These are phyloP conservation scores for Candida taoyuanica DNA, from an alignment of 805 yeast species.

Conservation along the genomic window DNA sequence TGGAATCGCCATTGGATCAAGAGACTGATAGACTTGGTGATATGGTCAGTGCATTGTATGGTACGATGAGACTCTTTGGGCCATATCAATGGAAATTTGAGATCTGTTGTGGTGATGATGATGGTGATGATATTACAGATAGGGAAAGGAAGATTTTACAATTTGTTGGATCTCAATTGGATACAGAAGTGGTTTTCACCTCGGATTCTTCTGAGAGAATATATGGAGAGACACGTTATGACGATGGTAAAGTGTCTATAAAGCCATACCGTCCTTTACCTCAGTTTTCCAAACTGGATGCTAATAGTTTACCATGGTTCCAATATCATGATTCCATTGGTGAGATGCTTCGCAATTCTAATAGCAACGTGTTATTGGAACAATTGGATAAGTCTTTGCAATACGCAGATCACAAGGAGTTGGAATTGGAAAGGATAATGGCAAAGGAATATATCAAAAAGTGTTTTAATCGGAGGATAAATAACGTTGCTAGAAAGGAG, in stretches of 20 bases:
- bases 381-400: too few species aligned
- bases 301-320: background rate
- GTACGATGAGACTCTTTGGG: background rate
- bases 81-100: slow-evolving; percentile 5
- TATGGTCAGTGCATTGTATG: background rate
- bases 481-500: background rate
- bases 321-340: too few species aligned
- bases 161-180: too few species aligned
- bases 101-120: background rate
- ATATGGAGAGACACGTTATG: background rate
- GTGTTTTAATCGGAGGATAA: background rate
- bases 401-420: background rate
- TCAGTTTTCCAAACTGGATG: background rate
- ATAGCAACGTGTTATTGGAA: background rate
- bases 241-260: background rate
- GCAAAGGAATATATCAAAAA: background rate
- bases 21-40: slow-evolving; percentile 1
- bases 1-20: background rate
- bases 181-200: too few species aligned
- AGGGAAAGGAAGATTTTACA: background rate
- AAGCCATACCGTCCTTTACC: background rate
- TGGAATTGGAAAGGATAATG: background rate
- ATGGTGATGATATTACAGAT: background rate
- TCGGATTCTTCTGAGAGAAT: background rate
- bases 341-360: background rate